Evolutionary conservation across 495 filamentous ascomycete genomes (phyloP).

Genomic region (Daldinia concentrica): DNA sequence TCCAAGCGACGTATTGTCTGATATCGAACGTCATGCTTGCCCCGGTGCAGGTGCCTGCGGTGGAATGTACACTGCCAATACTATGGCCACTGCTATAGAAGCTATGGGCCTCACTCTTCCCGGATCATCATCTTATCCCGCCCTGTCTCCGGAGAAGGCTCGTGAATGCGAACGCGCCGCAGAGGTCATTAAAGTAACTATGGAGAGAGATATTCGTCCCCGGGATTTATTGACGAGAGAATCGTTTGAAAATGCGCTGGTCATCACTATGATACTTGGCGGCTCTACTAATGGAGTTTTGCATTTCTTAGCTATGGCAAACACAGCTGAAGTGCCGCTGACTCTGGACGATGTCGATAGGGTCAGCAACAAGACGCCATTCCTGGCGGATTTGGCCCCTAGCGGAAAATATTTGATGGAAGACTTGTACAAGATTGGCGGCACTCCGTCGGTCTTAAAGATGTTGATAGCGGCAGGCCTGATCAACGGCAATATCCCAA

Average conservation of each 20-base stretch:
- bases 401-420: slow-evolving; percentile 91
- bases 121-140: slow-evolving; percentile 89
- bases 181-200: slow-evolving; percentile 80
- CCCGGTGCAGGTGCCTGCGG: slow-evolving; percentile 95
- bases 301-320: slow-evolving; percentile 95
- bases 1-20: slow-evolving; percentile 82
- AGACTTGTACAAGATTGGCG: slow-evolving; percentile 93
- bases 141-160: slow-evolving; percentile 86
- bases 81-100: slow-evolving; percentile 96
- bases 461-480: slow-evolving; percentile 83
- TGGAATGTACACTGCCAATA: slow-evolving; percentile 97
- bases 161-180: slow-evolving; percentile 90
- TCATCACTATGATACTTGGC: slow-evolving; percentile 91
- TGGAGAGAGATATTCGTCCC: slow-evolving; percentile 89
- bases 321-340: slow-evolving; percentile 83
- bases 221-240: slow-evolving; percentile 84
- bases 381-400: slow-evolving; percentile 92
- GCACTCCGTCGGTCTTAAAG: slow-evolving; percentile 91
- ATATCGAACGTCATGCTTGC: slow-evolving; percentile 86
- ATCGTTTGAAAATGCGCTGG: slow-evolving; percentile 92
- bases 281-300: slow-evolving; percentile 93
- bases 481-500: slow-evolving; percentile 84
- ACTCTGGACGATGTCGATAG: slow-evolving; percentile 89
- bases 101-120: slow-evolving; percentile 92
- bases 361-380: slow-evolving; percentile 88